Conservation (phyloP, 1,284 basidiomycete genomes). For the Sanghuangporus baumii region DNA sequence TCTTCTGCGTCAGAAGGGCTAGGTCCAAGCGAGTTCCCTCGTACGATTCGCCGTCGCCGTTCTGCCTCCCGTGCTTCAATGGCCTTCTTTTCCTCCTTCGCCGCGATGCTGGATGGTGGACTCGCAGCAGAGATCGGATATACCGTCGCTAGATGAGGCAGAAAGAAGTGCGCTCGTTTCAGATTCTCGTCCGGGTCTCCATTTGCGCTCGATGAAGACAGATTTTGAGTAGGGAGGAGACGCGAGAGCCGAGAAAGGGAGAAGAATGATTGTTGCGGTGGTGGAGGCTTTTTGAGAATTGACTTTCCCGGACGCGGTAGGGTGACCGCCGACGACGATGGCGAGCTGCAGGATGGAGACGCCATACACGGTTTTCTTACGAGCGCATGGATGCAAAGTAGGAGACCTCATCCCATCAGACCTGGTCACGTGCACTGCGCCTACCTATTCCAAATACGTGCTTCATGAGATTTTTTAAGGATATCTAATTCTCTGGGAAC, state of each 20-base stretch:
- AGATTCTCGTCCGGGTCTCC: slow-evolving; percentile 38
- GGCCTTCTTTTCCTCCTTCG: slow-evolving; percentile 69
- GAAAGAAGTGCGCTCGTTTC: slow-evolving; percentile 80
- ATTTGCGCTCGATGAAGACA: slow-evolving; percentile 21
- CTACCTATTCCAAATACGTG: background rate
- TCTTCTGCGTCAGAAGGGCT: slow-evolving; percentile 38
- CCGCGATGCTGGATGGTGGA: slow-evolving; percentile 69
- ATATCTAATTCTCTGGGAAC: background rate
- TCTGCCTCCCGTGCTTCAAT: slow-evolving; percentile 66
- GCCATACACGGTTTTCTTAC: background rate
- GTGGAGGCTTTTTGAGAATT: slow-evolving; percentile 73
- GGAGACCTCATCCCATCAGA: background rate
- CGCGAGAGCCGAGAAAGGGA: slow-evolving; percentile 57
- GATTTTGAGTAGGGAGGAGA: slow-evolving; percentile 48
- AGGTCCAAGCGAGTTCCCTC: slow-evolving; percentile 42
- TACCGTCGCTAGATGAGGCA: slow-evolving; percentile 75
- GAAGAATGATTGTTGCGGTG: slow-evolving; percentile 61
- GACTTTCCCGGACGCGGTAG: slow-evolving; percentile 72
- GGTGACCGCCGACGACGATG: slow-evolving; percentile 71
- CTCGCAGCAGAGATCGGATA: slow-evolving; percentile 81
- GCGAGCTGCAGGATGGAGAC: slow-evolving; percentile 37
- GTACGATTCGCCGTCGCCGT: slow-evolving; percentile 52
- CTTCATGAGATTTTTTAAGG: background rate
- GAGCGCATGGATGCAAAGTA: slow-evolving; percentile 4
- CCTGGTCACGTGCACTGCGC: background rate